A percentile compares a stretch with the other conserved stretches of the same genome.
These are phyloP conservation scores for Hortiboletus flavorubellus DNA, from an alignment of 768 basidiomycete species.

Conservation along the genomic window DNA sequence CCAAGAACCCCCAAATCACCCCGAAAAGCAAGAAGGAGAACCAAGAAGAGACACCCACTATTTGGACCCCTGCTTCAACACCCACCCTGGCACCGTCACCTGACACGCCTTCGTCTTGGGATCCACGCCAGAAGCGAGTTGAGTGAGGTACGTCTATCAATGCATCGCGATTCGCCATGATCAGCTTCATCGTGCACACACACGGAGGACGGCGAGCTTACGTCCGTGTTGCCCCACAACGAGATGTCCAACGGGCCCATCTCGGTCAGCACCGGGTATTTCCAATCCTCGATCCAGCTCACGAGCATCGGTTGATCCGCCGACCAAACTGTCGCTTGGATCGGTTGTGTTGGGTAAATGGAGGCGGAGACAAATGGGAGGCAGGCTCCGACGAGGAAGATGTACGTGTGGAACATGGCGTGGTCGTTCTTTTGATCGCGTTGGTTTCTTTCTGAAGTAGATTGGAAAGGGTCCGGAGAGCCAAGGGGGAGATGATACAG, in stretches of 20 bases:
- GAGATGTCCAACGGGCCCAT: slow-evolving; percentile 46
- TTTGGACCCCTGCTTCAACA: slow-evolving; percentile 23
- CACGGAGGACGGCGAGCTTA: slow-evolving; percentile 18
- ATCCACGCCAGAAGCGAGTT: slow-evolving; percentile 43
- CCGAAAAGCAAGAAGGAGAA: background rate
- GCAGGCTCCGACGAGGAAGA: background rate
- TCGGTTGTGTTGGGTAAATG: slow-evolving; percentile 51
- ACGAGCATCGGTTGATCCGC: slow-evolving; percentile 42
- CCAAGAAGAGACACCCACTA: slow-evolving; percentile 28
- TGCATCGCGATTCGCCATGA: slow-evolving; percentile 4
- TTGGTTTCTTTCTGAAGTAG: background rate
- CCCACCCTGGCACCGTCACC: slow-evolving; percentile 32
- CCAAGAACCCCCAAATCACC: background rate
- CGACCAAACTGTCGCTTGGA: slow-evolving; percentile 41
- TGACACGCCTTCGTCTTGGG: slow-evolving; percentile 26
- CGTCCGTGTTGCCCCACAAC: slow-evolving; percentile 43
- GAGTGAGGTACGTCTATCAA: slow-evolving; percentile 35
- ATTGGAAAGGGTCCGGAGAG: background rate
- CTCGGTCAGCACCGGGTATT: slow-evolving; percentile 37
- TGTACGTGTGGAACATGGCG: slow-evolving; percentile 8
- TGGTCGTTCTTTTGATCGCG: background rate
- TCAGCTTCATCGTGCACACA: background rate
- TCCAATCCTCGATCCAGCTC: slow-evolving; percentile 50
- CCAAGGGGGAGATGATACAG: slow-evolving; percentile 16
- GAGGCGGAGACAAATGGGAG: slow-evolving; percentile 29